Evolutionary conservation across 1,284 basidiomycete genomes (phyloP).

Genomic region (Exobasidium rhododendri): DNA sequence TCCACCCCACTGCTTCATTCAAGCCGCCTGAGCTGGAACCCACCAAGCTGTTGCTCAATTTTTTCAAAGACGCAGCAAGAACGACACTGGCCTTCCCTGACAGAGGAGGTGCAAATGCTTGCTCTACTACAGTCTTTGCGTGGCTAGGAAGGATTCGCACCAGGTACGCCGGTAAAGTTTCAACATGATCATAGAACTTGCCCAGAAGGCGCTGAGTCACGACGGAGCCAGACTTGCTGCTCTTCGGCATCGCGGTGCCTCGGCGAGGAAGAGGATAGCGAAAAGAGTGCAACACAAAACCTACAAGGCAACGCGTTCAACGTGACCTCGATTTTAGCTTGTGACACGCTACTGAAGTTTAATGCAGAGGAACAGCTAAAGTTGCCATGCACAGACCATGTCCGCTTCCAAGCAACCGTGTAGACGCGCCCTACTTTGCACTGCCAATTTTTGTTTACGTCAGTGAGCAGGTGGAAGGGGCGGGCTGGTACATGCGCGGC

Average conservation of each 20-base stretch:
- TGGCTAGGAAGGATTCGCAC: background rate
- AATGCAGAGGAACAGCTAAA: too few species aligned
- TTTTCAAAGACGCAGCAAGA: background rate
- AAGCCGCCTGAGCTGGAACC: background rate
- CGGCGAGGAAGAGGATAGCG: background rate
- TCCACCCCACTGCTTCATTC: background rate
- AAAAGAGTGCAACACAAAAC: too few species aligned
- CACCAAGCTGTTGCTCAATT: background rate
- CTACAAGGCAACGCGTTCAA: too few species aligned
- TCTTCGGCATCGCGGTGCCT: background rate
- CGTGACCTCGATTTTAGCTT: too few species aligned
- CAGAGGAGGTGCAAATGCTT: background rate
- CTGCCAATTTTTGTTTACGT: too few species aligned
- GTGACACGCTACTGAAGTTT: too few species aligned
- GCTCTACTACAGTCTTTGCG: background rate
- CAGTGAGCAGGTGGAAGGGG: too few species aligned
- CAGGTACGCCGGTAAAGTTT: background rate
- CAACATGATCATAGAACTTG: background rate
- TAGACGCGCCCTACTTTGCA: too few species aligned
- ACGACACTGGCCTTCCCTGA: background rate
- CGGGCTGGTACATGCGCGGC: too few species aligned
- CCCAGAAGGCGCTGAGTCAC: background rate
- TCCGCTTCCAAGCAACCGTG: too few species aligned
- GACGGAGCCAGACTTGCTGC: too few species aligned
- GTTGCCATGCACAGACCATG: too few species aligned